Conservation (phyloP, 73 alveolate genomes). For the Tetrahymena thermophila region DNA sequence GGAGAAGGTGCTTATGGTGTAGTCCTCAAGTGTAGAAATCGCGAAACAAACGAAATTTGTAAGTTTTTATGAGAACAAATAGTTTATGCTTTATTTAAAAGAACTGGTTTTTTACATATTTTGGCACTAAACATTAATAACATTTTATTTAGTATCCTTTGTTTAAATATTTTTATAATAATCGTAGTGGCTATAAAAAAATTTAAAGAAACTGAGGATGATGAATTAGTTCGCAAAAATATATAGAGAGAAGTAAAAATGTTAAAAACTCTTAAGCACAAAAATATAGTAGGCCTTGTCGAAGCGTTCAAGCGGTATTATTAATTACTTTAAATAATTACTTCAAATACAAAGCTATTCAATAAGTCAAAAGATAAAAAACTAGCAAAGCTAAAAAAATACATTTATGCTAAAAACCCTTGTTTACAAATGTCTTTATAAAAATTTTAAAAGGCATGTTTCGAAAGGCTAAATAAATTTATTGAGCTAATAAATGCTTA, state of each 20-base stretch:
- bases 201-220: slow-evolving; percentile 88
- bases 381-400: no score
- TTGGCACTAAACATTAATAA: not conserved
- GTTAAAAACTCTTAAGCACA: slow-evolving; percentile 80
- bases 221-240: slow-evolving; percentile 83
- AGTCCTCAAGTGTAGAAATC: slow-evolving; percentile 76
- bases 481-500: not conserved
- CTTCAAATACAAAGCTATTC: not conserved
- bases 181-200: slow-evolving; percentile 85
- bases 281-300: slow-evolving; percentile 71
- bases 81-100: not conserved
- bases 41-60: slow-evolving; percentile 65
- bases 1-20: slow-evolving; percentile 95
- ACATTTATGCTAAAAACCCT: no score
- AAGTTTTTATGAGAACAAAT: not conserved
- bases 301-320: slow-evolving; percentile 74
- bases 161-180: not conserved
- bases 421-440: no score
- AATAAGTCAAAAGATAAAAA: not conserved
- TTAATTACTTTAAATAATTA: no score
- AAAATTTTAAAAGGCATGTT: no score
- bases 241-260: slow-evolving; percentile 89
- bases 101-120: not conserved
- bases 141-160: not conserved
- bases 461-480: not conserved